These are phyloP conservation scores for Acanthamoeba culbertsoni DNA, from an alignment of 208 protist species.

Conservation along the genomic window DNA sequence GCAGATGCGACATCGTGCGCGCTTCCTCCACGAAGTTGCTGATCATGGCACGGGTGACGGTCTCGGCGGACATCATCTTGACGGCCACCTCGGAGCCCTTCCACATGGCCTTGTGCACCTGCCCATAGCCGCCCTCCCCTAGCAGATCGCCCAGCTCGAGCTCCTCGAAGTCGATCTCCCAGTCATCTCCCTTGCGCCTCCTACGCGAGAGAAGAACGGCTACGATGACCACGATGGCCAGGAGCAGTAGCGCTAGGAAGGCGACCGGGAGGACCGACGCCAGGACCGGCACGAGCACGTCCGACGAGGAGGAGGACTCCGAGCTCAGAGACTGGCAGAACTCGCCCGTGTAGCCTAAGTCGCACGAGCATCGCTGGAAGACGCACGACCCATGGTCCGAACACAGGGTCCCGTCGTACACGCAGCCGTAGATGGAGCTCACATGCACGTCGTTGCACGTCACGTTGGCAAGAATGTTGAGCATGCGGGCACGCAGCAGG, in stretches of 20 bases:
- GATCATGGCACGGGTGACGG: neutral
- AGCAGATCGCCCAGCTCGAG: neutral
- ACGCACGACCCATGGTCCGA: neutral
- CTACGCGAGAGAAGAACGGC: neutral
- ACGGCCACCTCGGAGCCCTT: slow-evolving; percentile 33
- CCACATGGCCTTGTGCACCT: neutral
- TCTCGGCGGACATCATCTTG: neutral
- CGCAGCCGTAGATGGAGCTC: neutral
- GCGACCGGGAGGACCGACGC: neutral
- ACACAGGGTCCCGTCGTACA: neutral
- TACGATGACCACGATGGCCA: neutral
- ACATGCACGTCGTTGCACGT: neutral
- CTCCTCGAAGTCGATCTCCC: slow-evolving; percentile 27
- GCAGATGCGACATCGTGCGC: neutral
- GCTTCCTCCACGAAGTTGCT: slow-evolving; percentile 2
- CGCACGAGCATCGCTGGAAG: neutral
- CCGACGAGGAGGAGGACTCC: neutral
- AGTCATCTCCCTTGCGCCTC: neutral
- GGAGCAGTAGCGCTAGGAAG: neutral
- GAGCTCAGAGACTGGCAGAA: neutral
- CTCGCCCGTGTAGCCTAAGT: neutral
- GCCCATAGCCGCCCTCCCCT: neutral
- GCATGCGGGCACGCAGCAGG: neutral
- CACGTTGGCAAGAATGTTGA: neutral
- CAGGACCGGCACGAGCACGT: neutral